These are phyloP conservation scores for Hemileccinum rubropunctum DNA, from an alignment of 768 basidiomycete species.

Conservation along the genomic window DNA sequence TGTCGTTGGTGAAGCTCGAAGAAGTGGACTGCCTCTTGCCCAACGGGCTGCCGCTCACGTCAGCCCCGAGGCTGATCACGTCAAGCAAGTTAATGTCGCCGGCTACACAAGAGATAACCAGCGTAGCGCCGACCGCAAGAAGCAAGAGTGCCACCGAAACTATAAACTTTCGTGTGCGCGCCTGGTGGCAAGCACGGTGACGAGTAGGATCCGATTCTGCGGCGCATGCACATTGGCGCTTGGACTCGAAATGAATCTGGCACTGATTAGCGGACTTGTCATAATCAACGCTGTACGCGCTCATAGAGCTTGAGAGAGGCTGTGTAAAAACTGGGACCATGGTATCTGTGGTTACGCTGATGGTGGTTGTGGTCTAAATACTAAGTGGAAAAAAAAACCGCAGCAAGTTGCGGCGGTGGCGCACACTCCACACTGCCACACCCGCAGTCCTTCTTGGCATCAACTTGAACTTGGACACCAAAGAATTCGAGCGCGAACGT, in stretches of 20 bases:
- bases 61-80: slow-evolving; percentile 21
- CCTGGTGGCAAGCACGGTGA: slow-evolving; percentile 34
- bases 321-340: slow-evolving; percentile 30
- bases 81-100: slow-evolving; percentile 20
- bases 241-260: slow-evolving; percentile 18
- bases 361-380: slow-evolving; percentile 7
- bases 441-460: no score
- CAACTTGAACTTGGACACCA: no score
- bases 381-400: background rate
- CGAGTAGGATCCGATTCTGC: slow-evolving; percentile 13
- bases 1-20: slow-evolving; percentile 38
- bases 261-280: slow-evolving; percentile 26
- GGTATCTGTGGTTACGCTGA: slow-evolving; percentile 12
- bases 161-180: slow-evolving; percentile 33
- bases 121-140: slow-evolving; percentile 29
- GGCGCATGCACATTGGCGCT: slow-evolving; percentile 20
- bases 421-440: background rate
- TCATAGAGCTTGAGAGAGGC: slow-evolving; percentile 26
- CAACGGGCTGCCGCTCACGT: slow-evolving; percentile 30
- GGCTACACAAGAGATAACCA: slow-evolving; percentile 32
- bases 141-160: slow-evolving; percentile 34
- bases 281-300: slow-evolving; percentile 8
- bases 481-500: no score
- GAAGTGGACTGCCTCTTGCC: slow-evolving; percentile 25
- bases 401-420: slow-evolving; percentile 10